These are phyloP conservation scores for Luvunga scandens DNA, from an alignment of 345 rosid species.

Conservation along the genomic window DNA sequence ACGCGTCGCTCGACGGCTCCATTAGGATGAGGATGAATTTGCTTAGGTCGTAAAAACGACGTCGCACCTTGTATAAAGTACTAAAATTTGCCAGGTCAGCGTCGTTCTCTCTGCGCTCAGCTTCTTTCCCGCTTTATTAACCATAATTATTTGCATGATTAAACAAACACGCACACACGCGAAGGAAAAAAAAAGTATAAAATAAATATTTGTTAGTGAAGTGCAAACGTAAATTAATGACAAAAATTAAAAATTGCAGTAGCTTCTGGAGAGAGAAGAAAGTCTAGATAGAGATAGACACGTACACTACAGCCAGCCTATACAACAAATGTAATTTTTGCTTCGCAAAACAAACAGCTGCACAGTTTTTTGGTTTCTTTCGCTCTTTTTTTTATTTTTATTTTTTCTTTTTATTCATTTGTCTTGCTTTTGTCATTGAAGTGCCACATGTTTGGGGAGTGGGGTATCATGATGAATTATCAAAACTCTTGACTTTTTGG, in stretches of 20 bases:
- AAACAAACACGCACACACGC: not conserved
- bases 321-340: not conserved
- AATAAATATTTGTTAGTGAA: not conserved
- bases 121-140: not conserved
- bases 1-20: not conserved
- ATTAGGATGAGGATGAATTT: too few relatives aligned
- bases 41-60: not conserved
- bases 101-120: not conserved
- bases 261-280: not conserved
- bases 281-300: not conserved
- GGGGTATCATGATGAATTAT: constrained; percentile 21
- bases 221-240: not conserved
- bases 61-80: not conserved
- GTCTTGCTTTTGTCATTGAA: not conserved
- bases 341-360: not conserved
- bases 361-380: not conserved
- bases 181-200: too few relatives aligned
- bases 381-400: too few relatives aligned
- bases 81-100: too few relatives aligned
- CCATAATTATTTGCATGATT: not conserved
- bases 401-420: not conserved
- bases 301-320: not conserved
- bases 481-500: constrained; percentile 16
- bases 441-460: constrained; percentile 5
- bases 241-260: too few relatives aligned